Base-by-base conservation (phyloP, 148 eudicot genomes). In the Rhododendron ferrugineum region DNA sequence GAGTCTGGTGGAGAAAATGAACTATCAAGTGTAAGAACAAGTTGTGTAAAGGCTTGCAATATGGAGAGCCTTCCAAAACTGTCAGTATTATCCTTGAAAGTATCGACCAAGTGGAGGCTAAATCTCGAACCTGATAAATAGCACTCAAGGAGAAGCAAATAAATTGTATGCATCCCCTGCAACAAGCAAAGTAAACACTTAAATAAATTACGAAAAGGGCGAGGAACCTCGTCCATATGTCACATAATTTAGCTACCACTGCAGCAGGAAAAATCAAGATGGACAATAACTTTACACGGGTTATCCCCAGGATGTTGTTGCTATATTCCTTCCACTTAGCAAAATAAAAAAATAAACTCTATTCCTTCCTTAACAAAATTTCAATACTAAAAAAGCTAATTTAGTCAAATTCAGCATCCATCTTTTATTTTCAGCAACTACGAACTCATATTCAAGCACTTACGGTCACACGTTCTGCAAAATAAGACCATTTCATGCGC, bases 101-200 rank as follows among this genome's bases (percentile, higher is more conserved):
- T 84, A 47, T 87, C 90, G 84, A 93, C 92, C 86, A 96, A 88
- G 78, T 95, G 92, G 82, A 92, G 98, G 90, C 91, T 90, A 89
- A 93, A 93, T 90, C 86, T 93, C 82, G 87, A 84, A 58, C 98
- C 98, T 52, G 99, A 96, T 88, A 96, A 96, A 85, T 95, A 95
- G 94, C 99, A 95, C 88, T 96, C 99, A 95, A 23, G 99, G 96
- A 80, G 95, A 96, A 86, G 99, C 99, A 94, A 96, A 96, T 89
- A 96, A 92, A 87, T 96, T 93, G 89, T 50, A 91, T 18, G 85
- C 79, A 85, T 81, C 80, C 66, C 95, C 98, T 95, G 94, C 84
- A 90, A 82, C 6, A 30, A 79, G 66, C 50, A 64, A 54, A 44
- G 28, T 50, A 66, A 16, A n/a, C 14, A 52, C 11, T 16, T 49